phyloP scores from a whole-genome alignment of 495 filamentous ascomycete species.

The Penicillium mononematosum region DNA sequence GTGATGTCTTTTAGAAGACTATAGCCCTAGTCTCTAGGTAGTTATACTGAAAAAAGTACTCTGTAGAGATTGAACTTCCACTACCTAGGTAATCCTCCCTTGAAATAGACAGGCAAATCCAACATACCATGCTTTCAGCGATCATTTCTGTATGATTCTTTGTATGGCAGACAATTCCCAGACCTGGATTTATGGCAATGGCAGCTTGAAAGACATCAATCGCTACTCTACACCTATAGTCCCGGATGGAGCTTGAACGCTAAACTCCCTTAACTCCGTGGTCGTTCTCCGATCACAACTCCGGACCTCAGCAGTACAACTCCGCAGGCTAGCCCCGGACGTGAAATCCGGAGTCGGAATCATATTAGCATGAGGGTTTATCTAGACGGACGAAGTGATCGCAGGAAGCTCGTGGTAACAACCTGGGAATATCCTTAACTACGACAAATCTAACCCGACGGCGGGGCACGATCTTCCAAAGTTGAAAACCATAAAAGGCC shows the following conservation, averaged over 20 bases:
- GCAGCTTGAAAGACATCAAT: neutral
- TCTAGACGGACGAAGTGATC: neutral
- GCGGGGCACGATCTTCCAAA: neutral
- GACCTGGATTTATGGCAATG: neutral
- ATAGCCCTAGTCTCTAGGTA: neutral
- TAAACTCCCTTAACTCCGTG: conserved; percentile 12
- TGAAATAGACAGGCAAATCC: neutral
- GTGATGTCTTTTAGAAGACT: neutral
- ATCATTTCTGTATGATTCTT: neutral
- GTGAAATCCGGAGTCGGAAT: neutral
- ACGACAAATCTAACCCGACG: neutral
- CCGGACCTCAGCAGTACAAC: neutral
- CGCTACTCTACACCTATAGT: neutral
- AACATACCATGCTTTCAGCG: neutral
- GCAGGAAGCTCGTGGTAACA: neutral
- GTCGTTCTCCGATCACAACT: conserved; percentile 1
- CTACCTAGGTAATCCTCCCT: too few species aligned
- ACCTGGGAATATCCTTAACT: neutral
- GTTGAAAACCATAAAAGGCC: conserved; percentile 1
- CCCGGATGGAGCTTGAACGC: too few species aligned
- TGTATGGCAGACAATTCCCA: neutral
- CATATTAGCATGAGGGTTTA: neutral
- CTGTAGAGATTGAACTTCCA: too few species aligned
- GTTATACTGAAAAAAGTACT: neutral
- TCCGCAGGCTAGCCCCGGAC: neutral